Conservation (phyloP, 2,329 filamentous ascomycete species). For the Aspergillus sp. region DNA sequence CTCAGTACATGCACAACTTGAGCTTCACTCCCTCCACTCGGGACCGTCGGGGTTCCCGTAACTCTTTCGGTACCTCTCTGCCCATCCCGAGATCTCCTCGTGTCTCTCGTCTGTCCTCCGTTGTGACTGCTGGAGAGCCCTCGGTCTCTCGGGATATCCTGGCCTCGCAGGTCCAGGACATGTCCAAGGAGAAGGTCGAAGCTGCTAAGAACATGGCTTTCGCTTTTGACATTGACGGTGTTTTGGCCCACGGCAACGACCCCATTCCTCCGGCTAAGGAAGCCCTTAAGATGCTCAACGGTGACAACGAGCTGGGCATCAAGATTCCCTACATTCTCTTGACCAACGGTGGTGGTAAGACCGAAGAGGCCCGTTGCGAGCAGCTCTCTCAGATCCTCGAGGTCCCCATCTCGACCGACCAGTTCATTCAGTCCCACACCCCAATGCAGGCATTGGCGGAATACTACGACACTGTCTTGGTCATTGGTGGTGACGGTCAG, state of each 20-base stretch:
- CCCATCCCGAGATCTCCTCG: conserved; percentile 67
- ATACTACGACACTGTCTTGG: conserved; percentile 70
- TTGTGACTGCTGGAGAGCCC: conserved; percentile 46
- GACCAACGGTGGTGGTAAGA: conserved; percentile 69
- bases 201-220: conserved; percentile 75
- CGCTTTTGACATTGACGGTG: conserved; percentile 64
- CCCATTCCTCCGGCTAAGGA: conserved; percentile 62
- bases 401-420: conserved; percentile 59
- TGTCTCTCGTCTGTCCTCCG: conserved; percentile 60
- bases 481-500: conserved; percentile 69
- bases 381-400: conserved; percentile 62
- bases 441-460: conserved; percentile 69
- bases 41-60: conserved; percentile 62
- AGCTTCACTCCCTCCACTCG: conserved; percentile 61
- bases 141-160: conserved; percentile 58
- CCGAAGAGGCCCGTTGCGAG: conserved; percentile 56
- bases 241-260: conserved; percentile 65
- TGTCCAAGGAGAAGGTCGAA: conserved; percentile 58
- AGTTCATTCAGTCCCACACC: conserved; percentile 72
- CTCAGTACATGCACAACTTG: conserved; percentile 66
- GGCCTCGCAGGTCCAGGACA: conserved; percentile 62
- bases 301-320: conserved; percentile 70
- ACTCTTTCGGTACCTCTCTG: conserved; percentile 67
- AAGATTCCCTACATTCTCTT: conserved; percentile 71
- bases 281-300: conserved; percentile 64